Conservation (phyloP, 140 eudicot genomes). For the Flaveria floridana region DNA sequence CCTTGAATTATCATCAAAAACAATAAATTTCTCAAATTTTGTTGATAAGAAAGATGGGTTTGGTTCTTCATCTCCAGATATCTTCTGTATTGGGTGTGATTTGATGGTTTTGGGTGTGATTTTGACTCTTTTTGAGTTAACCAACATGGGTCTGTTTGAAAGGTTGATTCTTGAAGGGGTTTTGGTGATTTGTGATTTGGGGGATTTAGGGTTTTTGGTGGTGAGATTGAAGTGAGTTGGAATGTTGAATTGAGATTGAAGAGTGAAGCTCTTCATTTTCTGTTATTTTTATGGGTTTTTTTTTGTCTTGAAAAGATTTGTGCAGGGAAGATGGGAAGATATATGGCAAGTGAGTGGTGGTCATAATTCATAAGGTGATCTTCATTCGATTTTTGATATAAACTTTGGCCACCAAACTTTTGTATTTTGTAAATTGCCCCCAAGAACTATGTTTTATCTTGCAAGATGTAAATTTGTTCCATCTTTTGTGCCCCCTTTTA, state of each 20-base stretch:
- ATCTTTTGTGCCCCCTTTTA: too few species aligned
- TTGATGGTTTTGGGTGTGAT: conserved; percentile 30
- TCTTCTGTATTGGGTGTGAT: not conserved
- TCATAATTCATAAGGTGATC: conserved; percentile 10
- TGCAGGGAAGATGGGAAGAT: conserved; percentile 29
- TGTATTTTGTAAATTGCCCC: not conserved
- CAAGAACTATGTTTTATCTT: not conserved
- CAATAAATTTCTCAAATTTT: conserved; percentile 20
- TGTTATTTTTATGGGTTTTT: conserved; percentile 10
- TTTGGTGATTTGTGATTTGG: conserved; percentile 29
- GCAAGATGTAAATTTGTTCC: not conserved
- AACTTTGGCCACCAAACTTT: not conserved
- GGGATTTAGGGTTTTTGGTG: conserved; percentile 28
- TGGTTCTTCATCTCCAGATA: conserved; percentile 17
- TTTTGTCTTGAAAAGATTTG: not conserved
- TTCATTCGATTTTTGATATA: conserved; percentile 9
- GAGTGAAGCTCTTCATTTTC: conserved; percentile 46
- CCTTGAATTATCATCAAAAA: conserved; percentile 40
- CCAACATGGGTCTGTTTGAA: conserved; percentile 12
- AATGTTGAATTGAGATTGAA: conserved; percentile 45
- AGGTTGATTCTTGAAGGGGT: conserved; percentile 27
- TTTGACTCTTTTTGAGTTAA: conserved; percentile 31
- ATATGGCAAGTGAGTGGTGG: conserved; percentile 28
- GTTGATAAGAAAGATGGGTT: not conserved
- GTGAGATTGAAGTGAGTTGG: conserved; percentile 38